Evolutionary conservation across 768 basidiomycete genomes (phyloP).

Genomic region (Cystofilobasidium capitatum): DNA sequence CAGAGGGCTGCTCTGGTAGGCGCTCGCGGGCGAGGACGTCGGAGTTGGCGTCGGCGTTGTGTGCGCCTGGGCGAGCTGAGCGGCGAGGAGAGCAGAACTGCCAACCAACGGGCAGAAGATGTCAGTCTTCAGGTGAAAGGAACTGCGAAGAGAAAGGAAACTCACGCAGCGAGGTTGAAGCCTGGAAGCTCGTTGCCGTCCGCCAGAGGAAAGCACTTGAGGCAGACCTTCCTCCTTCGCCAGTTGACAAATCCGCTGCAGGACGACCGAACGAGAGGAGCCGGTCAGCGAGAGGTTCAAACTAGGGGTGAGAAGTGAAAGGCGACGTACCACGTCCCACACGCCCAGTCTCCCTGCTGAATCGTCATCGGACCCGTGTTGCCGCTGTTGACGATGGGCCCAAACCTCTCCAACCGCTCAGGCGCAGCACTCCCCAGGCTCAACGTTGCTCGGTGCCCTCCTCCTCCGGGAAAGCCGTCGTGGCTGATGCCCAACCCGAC

Average conservation of each 20-base stretch:
- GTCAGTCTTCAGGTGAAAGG: background rate
- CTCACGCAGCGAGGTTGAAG: conserved; percentile 10
- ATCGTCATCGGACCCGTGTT: conserved; percentile 14
- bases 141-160: background rate
- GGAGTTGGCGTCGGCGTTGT: background rate
- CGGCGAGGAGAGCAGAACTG: conserved; percentile 4
- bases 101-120: background rate
- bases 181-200: conserved; percentile 18
- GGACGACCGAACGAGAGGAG: background rate
- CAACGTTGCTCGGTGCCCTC: background rate
- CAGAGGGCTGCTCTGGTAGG: background rate
- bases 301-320: background rate
- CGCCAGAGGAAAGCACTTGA: conserved; percentile 16
- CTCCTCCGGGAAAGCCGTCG: background rate
- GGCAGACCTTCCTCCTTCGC: conserved; percentile 12
- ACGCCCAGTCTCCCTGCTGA: conserved; percentile 12
- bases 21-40: background rate
- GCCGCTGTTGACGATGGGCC: conserved; percentile 17
- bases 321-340: background rate
- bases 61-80: conserved; percentile 10
- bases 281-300: background rate
- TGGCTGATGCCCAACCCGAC: background rate
- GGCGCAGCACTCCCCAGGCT: background rate
- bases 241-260: conserved; percentile 20
- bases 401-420: background rate